Evolutionary conservation across 768 basidiomycete genomes (phyloP).

Genomic region (Pulveroboletus sp.): DNA sequence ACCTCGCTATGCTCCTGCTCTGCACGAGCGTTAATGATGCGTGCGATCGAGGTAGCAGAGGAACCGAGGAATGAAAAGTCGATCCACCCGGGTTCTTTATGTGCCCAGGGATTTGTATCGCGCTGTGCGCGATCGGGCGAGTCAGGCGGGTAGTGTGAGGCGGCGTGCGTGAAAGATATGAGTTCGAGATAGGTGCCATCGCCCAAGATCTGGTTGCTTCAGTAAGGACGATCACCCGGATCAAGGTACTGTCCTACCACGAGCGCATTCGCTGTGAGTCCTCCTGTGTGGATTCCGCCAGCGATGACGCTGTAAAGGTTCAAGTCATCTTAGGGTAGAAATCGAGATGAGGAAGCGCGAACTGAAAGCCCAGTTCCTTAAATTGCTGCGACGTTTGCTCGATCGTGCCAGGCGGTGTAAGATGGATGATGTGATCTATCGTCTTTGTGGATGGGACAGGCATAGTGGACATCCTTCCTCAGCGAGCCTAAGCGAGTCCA

Average conservation of each 20-base stretch:
- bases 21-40: conserved; percentile 54
- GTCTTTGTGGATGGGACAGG: conserved; percentile 36
- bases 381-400: conserved; percentile 50
- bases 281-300: conserved; percentile 65
- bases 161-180: conserved; percentile 60
- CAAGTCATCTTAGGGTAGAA: neutral
- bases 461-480: conserved; percentile 13
- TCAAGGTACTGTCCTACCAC: conserved; percentile 39
- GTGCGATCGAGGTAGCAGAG: conserved; percentile 42
- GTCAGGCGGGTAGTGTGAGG: conserved; percentile 49
- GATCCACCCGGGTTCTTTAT: conserved; percentile 59
- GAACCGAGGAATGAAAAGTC: conserved; percentile 65
- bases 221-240: neutral
- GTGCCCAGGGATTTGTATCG: conserved; percentile 51
- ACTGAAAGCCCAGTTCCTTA: conserved; percentile 66
- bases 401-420: conserved; percentile 64
- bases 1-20: conserved; percentile 35
- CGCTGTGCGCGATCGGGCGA: conserved; percentile 45
- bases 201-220: conserved; percentile 13
- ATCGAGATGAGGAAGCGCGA: conserved; percentile 11
- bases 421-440: conserved; percentile 69
- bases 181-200: conserved; percentile 70
- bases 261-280: conserved; percentile 62
- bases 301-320: conserved; percentile 50
- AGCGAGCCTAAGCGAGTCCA: neutral